These are phyloP conservation scores for Jaltomata sinuosa DNA, from an alignment of 257 asterid genomes.

Conservation along the genomic window DNA sequence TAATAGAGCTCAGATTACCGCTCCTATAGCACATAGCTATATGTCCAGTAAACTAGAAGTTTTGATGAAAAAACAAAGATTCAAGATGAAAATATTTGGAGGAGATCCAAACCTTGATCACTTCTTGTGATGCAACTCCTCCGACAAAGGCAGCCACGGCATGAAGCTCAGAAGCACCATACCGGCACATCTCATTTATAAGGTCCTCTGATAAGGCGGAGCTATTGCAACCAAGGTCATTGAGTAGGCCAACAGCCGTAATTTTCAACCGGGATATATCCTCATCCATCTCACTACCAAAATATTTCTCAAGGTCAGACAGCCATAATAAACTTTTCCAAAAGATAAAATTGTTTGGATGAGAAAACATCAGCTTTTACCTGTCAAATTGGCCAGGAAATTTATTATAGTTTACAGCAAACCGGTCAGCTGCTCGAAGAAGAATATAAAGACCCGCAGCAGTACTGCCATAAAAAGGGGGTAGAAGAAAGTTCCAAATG, in stretches of 20 bases:
- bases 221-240: constrained; percentile 80
- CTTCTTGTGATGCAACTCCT: constrained; percentile 96
- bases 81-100: background rate
- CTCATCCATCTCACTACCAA: constrained; percentile 81
- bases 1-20: constrained; percentile 6
- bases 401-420: constrained; percentile 67
- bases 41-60: background rate
- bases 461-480: constrained; percentile 35
- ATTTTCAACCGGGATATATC: constrained; percentile 90
- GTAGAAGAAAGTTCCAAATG: background rate
- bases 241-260: constrained; percentile 56
- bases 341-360: background rate
- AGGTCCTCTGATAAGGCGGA: constrained; percentile 81
- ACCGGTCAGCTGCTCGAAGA: constrained; percentile 88
- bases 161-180: constrained; percentile 95
- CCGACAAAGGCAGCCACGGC: constrained; percentile 91
- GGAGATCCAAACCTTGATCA: constrained; percentile 53
- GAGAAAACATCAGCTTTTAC: constrained; percentile 26
- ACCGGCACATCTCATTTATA: constrained; percentile 85
- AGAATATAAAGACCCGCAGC: constrained; percentile 85
- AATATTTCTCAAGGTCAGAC: constrained; percentile 6
- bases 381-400: constrained; percentile 95
- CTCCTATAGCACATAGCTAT: background rate
- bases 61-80: background rate
- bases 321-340: background rate